Evolutionary conservation across 1,284 basidiomycete species (phyloP), one percentile per base, ranked within the genome.

Genomic region (Mycena citricolor): DNA sequence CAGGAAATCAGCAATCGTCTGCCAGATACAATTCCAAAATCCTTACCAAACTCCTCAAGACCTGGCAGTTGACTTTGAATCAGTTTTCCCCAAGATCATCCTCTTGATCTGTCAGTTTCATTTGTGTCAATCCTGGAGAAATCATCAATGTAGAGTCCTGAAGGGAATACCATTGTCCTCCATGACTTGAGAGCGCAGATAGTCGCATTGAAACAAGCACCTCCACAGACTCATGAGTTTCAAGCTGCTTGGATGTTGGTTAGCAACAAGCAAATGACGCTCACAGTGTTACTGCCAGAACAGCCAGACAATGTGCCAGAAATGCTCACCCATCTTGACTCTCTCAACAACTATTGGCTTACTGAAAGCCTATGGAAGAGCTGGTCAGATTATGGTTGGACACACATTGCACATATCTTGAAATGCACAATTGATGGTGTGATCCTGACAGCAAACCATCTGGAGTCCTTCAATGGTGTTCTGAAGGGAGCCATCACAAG

Each of bases 401-500:
- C 33, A n/a, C n/a, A n/a, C n/a, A n/a, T n/a, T n/a, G n/a, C n/a
- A n/a, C n/a, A n/a, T n/a, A n/a, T n/a, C n/a, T n/a, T n/a, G n/a
- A n/a, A n/a, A n/a, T n/a, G n/a, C n/a, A n/a, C n/a, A n/a, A n/a
- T n/a, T n/a, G n/a, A n/a, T n/a, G n/a, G n/a, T n/a, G n/a, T n/a
- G n/a, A n/a, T n/a, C n/a, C n/a, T n/a, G 2, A 60, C 57, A 0
- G 61, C 41, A 14, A 63, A 63, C 44, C 51, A 44, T 32, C 44
- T 63, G 1, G 61, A 63, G 46, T 57, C 54, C 6, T 61, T 57
- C 42, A 61, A 63, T 34, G 58, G 57, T 4, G 46, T 25, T 13
- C 25, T 43, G 22, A 32, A 51, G 20, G 26, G 32, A n/a, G n/a
- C n/a, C n/a, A n/a, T n/a, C n/a, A n/a, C n/a, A n/a, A n/a, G n/a